phyloP scores from a whole-genome alignment of 2,329 filamentous ascomycete species.

The Microdochium trichocladiopsis region DNA sequence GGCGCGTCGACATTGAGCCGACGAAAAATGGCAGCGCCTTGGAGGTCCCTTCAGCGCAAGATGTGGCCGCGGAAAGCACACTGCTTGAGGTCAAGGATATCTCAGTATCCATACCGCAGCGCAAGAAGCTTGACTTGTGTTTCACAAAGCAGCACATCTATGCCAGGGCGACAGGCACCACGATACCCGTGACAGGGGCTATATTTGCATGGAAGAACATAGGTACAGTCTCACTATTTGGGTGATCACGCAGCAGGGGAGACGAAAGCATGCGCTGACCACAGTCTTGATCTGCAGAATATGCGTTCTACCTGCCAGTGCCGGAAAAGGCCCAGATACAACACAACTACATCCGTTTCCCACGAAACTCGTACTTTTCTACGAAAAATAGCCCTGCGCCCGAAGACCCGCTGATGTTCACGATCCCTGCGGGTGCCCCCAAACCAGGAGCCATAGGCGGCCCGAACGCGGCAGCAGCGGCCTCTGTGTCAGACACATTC shows the following conservation, averaged over 20 bases:
- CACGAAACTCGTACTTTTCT: constrained; percentile 44
- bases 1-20: constrained; percentile 39
- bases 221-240: constrained; percentile 32
- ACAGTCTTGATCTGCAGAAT: constrained; percentile 32
- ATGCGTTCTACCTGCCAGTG: constrained; percentile 56
- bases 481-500: constrained; percentile 51
- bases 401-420: constrained; percentile 57
- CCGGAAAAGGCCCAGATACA: constrained; percentile 60
- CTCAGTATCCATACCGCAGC: constrained; percentile 58
- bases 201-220: constrained; percentile 56
- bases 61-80: constrained; percentile 41
- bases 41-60: constrained; percentile 19
- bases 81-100: constrained; percentile 59
- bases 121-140: constrained; percentile 62
- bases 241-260: too few species aligned
- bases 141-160: constrained; percentile 55
- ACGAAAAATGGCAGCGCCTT: constrained; percentile 14
- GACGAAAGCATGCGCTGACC: neutral
- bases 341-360: constrained; percentile 59
- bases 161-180: constrained; percentile 44
- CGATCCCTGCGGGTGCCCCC: constrained; percentile 50
- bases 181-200: constrained; percentile 43
- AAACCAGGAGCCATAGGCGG: constrained; percentile 53
- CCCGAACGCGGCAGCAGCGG: constrained; percentile 37
- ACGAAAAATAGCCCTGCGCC: constrained; percentile 33